Evolutionary conservation across 768 basidiomycete species (phyloP).

Genomic region (Rhizopogon vesiculosus): DNA sequence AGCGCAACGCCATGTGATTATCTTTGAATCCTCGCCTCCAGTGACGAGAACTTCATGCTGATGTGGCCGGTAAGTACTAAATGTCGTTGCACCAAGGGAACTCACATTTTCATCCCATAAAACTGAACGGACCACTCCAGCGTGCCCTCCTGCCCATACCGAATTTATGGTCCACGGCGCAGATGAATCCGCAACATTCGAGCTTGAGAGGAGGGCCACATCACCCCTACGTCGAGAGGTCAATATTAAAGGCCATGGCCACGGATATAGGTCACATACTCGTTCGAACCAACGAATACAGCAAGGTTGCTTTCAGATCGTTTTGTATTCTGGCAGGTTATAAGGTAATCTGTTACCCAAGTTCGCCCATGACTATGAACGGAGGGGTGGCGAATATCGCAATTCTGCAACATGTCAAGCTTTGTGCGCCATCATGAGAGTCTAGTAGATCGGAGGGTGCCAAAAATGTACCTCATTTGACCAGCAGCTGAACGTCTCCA

Average conservation of each 20-base stretch:
- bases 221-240: constrained; percentile 42
- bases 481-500: constrained; percentile 93
- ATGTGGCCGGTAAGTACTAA: neutral
- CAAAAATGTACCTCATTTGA: constrained; percentile 50
- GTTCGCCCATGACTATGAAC: constrained; percentile 50
- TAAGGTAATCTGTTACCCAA: constrained; percentile 80
- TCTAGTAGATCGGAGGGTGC: neutral
- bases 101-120: constrained; percentile 52
- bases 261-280: constrained; percentile 35
- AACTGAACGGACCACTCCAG: constrained; percentile 51
- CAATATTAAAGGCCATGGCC: neutral
- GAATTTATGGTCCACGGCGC: constrained; percentile 47
- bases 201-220: constrained; percentile 47
- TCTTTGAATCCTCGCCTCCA: constrained; percentile 47
- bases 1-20: constrained; percentile 36
- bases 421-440: constrained; percentile 24
- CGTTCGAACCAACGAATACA: constrained; percentile 71
- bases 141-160: constrained; percentile 51
- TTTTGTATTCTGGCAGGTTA: constrained; percentile 39
- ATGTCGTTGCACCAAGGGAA: neutral
- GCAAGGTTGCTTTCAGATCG: constrained; percentile 30
- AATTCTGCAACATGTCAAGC: constrained; percentile 53
- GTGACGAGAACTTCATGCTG: constrained; percentile 40
- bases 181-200: constrained; percentile 29
- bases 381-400: constrained; percentile 64